Percentiles rank a stretch among this genome's conserved stretches.
phyloP scores from a whole-genome alignment of 164 flowering plant genomes.

The Tinospora cordifolia region DNA sequence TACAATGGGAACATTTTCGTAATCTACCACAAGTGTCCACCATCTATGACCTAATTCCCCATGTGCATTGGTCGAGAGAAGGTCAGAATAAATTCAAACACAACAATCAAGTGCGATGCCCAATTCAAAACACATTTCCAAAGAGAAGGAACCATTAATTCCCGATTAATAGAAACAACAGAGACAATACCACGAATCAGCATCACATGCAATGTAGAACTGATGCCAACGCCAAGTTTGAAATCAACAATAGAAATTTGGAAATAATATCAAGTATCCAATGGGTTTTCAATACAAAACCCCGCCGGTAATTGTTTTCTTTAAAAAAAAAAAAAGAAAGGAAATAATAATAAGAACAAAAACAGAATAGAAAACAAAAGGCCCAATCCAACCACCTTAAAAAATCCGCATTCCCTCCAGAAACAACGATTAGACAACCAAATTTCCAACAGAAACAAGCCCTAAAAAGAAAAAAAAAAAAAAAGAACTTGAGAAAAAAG shows the following conservation, averaged over 20 bases:
- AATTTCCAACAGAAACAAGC: not conserved
- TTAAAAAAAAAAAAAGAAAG: too few species aligned
- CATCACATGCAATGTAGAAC: too few species aligned
- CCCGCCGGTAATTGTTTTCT: not conserved
- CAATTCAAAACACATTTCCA: not conserved
- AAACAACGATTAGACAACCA: not conserved
- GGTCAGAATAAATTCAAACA: not conserved
- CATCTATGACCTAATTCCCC: not conserved
- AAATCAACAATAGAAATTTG: not conserved
- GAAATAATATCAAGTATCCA: not conserved
- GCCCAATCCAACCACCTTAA: not conserved
- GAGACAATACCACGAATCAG: too few species aligned
- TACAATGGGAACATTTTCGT: not conserved
- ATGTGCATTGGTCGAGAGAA: not conserved
- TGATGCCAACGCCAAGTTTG: not conserved
- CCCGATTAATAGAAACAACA: not conserved
- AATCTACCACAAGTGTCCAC: not conserved
- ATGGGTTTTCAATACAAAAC: not conserved
- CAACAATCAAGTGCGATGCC: not conserved
- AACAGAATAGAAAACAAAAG: not conserved
- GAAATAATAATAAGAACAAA: not conserved
- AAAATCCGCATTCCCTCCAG: not conserved
- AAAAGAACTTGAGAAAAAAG: not conserved
- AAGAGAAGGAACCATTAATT: not conserved
- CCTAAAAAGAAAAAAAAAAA: constrained; percentile 7